Evolutionary conservation across 1,139 yeast genomes (phyloP).

Genomic region (Hansenula sp.): DNA sequence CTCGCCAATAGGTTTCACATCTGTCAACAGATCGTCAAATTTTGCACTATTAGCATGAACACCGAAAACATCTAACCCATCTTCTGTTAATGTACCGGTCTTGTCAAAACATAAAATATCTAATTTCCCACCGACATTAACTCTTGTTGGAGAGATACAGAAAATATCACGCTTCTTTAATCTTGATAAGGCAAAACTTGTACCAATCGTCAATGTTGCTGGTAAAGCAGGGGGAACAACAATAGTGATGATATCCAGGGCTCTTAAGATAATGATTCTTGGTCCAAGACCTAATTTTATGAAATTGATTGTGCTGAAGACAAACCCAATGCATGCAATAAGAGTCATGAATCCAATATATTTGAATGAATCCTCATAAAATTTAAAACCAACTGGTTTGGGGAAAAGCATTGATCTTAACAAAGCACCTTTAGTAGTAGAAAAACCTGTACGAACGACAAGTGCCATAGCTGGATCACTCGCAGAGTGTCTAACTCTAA

Average conservation of each 20-base stretch:
- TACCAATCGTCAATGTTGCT: constrained; percentile 94
- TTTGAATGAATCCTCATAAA: constrained; percentile 89
- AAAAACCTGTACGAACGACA: constrained; percentile 87
- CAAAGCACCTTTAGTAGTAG: constrained; percentile 93
- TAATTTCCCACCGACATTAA: constrained; percentile 90
- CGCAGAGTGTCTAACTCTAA: constrained; percentile 68
- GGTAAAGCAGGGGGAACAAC: constrained; percentile 99
- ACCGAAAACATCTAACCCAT: constrained; percentile 90
- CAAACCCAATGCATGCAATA: constrained; percentile 82
- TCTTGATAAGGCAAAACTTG: constrained; percentile 83
- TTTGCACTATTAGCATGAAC: constrained; percentile 59
- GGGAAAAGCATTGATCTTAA: constrained; percentile 96
- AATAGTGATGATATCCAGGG: constrained; percentile 88
- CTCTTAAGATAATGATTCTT: constrained; percentile 74
- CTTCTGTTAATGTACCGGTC: constrained; percentile 96
- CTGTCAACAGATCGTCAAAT: constrained; percentile 44
- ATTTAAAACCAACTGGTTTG: constrained; percentile 89
- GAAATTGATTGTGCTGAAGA: constrained; percentile 79
- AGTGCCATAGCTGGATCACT: constrained; percentile 68
- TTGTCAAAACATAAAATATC: constrained; percentile 93
- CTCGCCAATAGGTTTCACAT: constrained; percentile 27
- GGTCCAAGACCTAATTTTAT: constrained; percentile 69
- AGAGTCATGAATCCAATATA: constrained; percentile 93
- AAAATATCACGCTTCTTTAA: constrained; percentile 66
- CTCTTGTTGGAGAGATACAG: constrained; percentile 91